Conservation (phyloP, 257 asterid species). For the Nicotiana tabacum region DNA sequence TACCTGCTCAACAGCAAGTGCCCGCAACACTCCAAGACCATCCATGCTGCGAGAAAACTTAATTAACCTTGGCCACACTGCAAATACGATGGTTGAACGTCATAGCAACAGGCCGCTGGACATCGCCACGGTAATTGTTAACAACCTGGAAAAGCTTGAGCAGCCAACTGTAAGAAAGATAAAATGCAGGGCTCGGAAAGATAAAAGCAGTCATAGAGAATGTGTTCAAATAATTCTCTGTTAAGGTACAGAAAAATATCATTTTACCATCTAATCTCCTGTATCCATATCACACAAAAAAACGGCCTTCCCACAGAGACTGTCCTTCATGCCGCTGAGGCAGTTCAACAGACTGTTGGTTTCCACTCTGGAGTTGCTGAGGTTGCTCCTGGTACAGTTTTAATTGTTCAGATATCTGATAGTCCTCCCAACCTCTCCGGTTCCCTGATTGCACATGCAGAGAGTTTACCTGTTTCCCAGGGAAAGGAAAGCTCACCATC, state of each 20-base stretch:
- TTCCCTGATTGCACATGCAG: slow-evolving; percentile 46
- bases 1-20: slow-evolving; percentile 67
- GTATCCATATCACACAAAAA: slow-evolving; percentile 68
- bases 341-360: slow-evolving; percentile 45
- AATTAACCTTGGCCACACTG: slow-evolving; percentile 59
- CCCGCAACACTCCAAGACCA: slow-evolving; percentile 82
- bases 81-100: slow-evolving; percentile 56
- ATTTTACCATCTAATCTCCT: slow-evolving; percentile 42
- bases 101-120: slow-evolving; percentile 48
- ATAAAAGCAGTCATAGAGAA: background rate
- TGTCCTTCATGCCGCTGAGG: slow-evolving; percentile 76
- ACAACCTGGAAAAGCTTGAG: slow-evolving; percentile 33
- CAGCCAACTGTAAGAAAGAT: background rate
- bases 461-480: slow-evolving; percentile 64
- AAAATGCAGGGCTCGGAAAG: background rate
- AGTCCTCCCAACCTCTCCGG: slow-evolving; percentile 50
- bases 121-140: slow-evolving; percentile 36
- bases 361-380: slow-evolving; percentile 51
- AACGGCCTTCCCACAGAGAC: slow-evolving; percentile 63
- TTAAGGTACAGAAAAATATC: background rate
- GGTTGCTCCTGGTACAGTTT: slow-evolving; percentile 53
- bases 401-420: slow-evolving; percentile 46
- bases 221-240: background rate
- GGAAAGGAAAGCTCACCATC: slow-evolving; percentile 62
- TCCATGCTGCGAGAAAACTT: slow-evolving; percentile 69